Evolutionary conservation across 345 rosid species (phyloP).

Genomic region (Linum tenue): DNA sequence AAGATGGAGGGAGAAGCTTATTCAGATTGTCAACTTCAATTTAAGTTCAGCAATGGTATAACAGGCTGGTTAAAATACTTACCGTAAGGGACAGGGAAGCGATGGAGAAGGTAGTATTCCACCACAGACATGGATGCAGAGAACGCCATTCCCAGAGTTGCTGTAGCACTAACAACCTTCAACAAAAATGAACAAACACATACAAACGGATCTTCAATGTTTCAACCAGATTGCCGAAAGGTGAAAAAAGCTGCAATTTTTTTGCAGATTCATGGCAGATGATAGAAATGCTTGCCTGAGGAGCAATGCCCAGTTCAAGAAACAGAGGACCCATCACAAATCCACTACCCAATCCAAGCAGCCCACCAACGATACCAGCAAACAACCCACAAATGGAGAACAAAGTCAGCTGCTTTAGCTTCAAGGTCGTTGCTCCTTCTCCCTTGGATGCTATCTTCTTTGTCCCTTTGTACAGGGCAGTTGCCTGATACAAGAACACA

Average conservation of each 20-base stretch:
- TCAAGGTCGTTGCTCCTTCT: slow-evolving; percentile 23
- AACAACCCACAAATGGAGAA: slow-evolving; percentile 20
- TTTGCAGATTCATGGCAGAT: too few species aligned
- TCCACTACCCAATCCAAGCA: slow-evolving; percentile 40
- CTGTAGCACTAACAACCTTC: not conserved
- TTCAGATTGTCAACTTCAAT: not conserved
- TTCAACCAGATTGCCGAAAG: too few species aligned
- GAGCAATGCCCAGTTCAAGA: slow-evolving; percentile 36
- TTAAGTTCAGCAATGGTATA: not conserved
- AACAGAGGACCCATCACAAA: slow-evolving; percentile 34
- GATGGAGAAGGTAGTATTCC: slow-evolving; percentile 4
- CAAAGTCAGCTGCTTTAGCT: slow-evolving; percentile 7
- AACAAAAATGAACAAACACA: not conserved
- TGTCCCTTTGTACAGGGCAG: slow-evolving; percentile 30
- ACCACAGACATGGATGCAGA: slow-evolving; percentile 5
- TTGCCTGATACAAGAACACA: slow-evolving; percentile 21
- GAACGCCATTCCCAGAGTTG: slow-evolving; percentile 2
- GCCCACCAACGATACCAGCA: slow-evolving; percentile 31
- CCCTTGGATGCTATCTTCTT: slow-evolving; percentile 36
- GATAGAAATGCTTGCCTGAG: slow-evolving; percentile 17
- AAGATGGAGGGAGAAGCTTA: too few species aligned
- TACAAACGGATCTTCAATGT: not conserved
- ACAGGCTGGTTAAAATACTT: not conserved
- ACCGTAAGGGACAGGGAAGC: slow-evolving; percentile 4
- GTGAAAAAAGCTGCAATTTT: too few species aligned